These are phyloP conservation scores for Lactarius pseudohatsudake DNA, from an alignment of 768 basidiomycete genomes.

Conservation along the genomic window DNA sequence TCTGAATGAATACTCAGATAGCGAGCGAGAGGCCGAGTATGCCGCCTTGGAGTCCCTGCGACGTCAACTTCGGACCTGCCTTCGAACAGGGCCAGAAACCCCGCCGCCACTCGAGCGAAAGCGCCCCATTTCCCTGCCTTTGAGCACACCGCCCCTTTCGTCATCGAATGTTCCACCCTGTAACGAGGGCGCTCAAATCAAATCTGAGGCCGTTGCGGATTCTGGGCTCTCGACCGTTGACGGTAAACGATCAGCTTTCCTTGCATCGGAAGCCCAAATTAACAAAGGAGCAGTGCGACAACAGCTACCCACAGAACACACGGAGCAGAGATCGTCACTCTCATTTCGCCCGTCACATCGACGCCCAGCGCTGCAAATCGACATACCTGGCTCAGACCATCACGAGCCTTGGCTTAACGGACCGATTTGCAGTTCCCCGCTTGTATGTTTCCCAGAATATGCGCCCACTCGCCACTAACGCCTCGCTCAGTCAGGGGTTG, in stretches of 20 bases:
- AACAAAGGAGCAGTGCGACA: background rate
- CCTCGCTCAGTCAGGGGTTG: constrained; percentile 10
- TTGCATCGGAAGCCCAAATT: background rate
- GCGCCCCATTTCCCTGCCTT: constrained; percentile 8
- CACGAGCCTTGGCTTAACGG: constrained; percentile 6
- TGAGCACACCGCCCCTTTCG: background rate
- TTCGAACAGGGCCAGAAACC: background rate
- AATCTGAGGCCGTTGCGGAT: background rate
- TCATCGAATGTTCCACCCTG: background rate
- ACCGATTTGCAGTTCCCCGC: constrained; percentile 13
- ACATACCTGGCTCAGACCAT: constrained; percentile 9
- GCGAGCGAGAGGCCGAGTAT: constrained; percentile 17
- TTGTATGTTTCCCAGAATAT: constrained; percentile 4
- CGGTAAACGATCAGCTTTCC: background rate
- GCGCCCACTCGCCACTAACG: background rate
- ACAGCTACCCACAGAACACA: background rate
- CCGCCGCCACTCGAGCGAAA: constrained; percentile 18
- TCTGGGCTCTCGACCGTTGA: background rate
- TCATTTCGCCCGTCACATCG: background rate
- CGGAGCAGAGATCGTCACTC: background rate
- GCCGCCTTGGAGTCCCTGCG: constrained; percentile 17
- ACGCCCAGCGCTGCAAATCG: constrained; percentile 11
- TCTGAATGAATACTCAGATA: constrained; percentile 7
- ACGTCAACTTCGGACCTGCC: constrained; percentile 5
- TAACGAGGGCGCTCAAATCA: background rate